A percentile compares a stretch with the other conserved stretches of the same genome.
Conservation (phyloP, 1,139 yeast species). For the Kodamaea derodonti region DNA sequence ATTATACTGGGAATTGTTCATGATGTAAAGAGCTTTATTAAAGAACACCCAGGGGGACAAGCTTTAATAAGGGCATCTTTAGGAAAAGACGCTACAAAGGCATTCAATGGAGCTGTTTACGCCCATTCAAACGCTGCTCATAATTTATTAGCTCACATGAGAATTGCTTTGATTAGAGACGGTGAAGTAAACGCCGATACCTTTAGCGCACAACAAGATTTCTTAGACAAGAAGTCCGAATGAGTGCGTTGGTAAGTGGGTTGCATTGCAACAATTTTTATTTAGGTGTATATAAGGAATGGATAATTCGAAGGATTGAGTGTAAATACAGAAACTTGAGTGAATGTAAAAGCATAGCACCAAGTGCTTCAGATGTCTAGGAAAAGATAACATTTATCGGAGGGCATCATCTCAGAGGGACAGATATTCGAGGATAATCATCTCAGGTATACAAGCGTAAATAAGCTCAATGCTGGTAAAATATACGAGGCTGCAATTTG, state of each 20-base stretch:
- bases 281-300: slow-evolving; percentile 1
- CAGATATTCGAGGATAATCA: too few species aligned
- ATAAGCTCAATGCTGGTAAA: too few species aligned
- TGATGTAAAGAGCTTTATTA: slow-evolving; percentile 78
- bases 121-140: slow-evolving; percentile 98
- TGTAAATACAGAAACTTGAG: too few species aligned
- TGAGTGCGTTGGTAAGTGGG: background rate
- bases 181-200: slow-evolving; percentile 52
- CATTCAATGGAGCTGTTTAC: slow-evolving; percentile 97
- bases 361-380: too few species aligned
- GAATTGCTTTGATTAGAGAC: slow-evolving; percentile 87
- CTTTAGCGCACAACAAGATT: slow-evolving; percentile 48
- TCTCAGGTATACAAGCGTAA: too few species aligned
- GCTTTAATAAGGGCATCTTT: slow-evolving; percentile 80
- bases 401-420: too few species aligned
- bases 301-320: too few species aligned
- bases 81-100: slow-evolving; percentile 96
- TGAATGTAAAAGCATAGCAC: too few species aligned
- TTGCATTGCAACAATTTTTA: background rate
- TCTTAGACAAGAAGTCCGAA: slow-evolving; percentile 37
- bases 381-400: too few species aligned
- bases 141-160: slow-evolving; percentile 89
- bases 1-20: slow-evolving; percentile 94
- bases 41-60: slow-evolving; percentile 97
- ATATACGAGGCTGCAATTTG: too few species aligned